Evolutionary conservation across 345 rosid species (phyloP), one percentile per base, ranked within the genome.

Genomic region (Anastatica hierochuntica): DNA sequence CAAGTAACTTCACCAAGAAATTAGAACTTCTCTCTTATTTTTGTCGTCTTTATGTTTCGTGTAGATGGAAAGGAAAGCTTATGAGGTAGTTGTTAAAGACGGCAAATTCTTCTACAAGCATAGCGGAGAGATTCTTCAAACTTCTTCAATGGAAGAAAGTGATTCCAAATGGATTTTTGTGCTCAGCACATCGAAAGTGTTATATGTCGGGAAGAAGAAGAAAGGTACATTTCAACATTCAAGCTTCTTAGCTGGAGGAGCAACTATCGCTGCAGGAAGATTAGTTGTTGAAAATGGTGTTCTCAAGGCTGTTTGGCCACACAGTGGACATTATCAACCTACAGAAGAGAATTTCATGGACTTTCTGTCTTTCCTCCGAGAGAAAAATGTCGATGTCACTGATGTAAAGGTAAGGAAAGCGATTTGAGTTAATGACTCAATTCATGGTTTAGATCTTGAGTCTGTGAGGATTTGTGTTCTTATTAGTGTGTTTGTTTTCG

Each of bases 261-360:
- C 89, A 40, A 77, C 77, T 49, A 79, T 78, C 0, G 83, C 85
- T 62, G 85, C 83, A 12, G 83, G 89, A 26, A 72, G 85, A 70
- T 49, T 79, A 62, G 74, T 77, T 0, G 83, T 77, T 13, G 78
- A 43, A 14, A 46, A 71, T n/a, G 89, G 85, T 38, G 29, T 38
- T 15, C 27, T 40, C 49, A 21, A 78, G 88, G 85, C 82, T 57
- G 58, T 77, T 43, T 82, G 83, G 88, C 76, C 88, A 30, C 79
- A 82, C 60, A 82, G 88, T 56, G 88, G 88, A 41, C 88, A 82
- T 54, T 82, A 82, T 52, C 80, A 69, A 44, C 85, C 84, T 51
- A 66, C 85, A 6, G 79, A 79, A 69, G 88, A 82, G 59, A 79
- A 77, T 61, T 82, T 82, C 59, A 72, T 21, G 52, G 83, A 73